These are phyloP conservation scores for Erysimum cheiri DNA, from an alignment of 441 rosid genomes.

Conservation along the genomic window DNA sequence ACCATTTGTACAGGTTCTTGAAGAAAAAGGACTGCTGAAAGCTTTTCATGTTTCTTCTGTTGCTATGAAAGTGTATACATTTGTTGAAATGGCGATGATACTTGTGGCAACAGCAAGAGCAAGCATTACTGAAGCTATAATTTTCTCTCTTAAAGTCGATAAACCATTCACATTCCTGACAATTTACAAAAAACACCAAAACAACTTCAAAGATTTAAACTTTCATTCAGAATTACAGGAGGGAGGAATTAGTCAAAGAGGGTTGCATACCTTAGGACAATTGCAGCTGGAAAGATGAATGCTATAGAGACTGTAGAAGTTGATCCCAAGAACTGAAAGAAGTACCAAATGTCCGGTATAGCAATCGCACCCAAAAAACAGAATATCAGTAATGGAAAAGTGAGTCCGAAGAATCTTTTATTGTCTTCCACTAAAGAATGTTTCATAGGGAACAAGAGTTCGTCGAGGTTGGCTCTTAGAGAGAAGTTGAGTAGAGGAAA, in stretches of 20 bases:
- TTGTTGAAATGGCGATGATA: constrained; percentile 70
- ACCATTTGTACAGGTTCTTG: constrained; percentile 24
- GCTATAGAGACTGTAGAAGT: constrained; percentile 77
- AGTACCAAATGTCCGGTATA: constrained; percentile 80
- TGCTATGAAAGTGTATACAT: constrained; percentile 47
- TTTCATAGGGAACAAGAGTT: constrained; percentile 60
- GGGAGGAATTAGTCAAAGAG: background rate
- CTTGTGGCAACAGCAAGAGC: constrained; percentile 71
- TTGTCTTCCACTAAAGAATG: constrained; percentile 51
- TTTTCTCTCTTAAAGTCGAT: constrained; percentile 64
- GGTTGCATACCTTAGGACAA: constrained; percentile 62
- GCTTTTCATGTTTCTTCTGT: constrained; percentile 27
- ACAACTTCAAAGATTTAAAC: constrained; percentile 2
- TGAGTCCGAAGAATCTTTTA: constrained; percentile 63
- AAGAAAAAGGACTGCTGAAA: constrained; percentile 2
- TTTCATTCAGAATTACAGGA: constrained; percentile 2
- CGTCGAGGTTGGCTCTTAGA: constrained; percentile 67
- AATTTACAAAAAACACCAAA: background rate
- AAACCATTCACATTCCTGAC: constrained; percentile 72
- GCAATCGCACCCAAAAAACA: constrained; percentile 66
- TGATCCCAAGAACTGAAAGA: constrained; percentile 87
- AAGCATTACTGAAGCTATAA: constrained; percentile 66
- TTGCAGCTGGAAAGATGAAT: constrained; percentile 83
- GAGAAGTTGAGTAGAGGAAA: constrained; percentile 88
- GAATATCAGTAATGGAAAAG: constrained; percentile 51